phyloP scores from a whole-genome alignment of 1,139 yeast genomes.

The Saccharomyces hybrid region DNA sequence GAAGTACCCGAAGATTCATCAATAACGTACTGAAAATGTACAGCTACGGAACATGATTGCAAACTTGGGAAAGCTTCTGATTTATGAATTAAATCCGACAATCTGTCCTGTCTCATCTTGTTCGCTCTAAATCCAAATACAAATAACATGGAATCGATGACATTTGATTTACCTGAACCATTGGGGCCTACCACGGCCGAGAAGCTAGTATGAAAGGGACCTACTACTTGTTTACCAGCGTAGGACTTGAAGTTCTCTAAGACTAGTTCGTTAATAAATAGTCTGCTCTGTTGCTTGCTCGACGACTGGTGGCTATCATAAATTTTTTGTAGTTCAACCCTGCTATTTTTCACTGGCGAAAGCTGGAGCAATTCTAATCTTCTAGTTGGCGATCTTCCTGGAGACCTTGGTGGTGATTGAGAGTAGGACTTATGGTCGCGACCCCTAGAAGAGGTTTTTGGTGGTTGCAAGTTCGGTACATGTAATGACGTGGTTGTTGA shows the following conservation, averaged over 20 bases:
- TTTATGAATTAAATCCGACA: slow-evolving; percentile 85
- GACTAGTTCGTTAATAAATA: slow-evolving; percentile 67
- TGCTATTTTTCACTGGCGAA: slow-evolving; percentile 34
- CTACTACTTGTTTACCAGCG: slow-evolving; percentile 89
- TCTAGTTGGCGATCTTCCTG: slow-evolving; percentile 33
- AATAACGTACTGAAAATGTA: slow-evolving; percentile 73
- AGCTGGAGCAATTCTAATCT: slow-evolving; percentile 34
- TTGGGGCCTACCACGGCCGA: slow-evolving; percentile 99
- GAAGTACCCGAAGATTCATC: slow-evolving; percentile 46
- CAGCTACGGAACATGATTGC: slow-evolving; percentile 80
- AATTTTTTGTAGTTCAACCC: slow-evolving; percentile 27
- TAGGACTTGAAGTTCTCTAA: slow-evolving; percentile 88
- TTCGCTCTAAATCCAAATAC: slow-evolving; percentile 96
- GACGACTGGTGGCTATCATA: slow-evolving; percentile 25
- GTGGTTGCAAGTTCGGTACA: slow-evolving; percentile 18
- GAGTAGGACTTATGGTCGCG: slow-evolving; percentile 24
- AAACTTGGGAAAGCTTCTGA: slow-evolving; percentile 64
- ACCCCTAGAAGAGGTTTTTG: slow-evolving; percentile 19
- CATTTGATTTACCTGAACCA: slow-evolving; percentile 96
- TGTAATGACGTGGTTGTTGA: slow-evolving; percentile 19
- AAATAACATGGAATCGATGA: slow-evolving; percentile 88
- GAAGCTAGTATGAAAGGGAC: slow-evolving; percentile 89
- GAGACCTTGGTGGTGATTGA: slow-evolving; percentile 33
- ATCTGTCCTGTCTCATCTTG: slow-evolving; percentile 93
- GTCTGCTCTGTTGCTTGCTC: slow-evolving; percentile 33